Base-by-base conservation (phyloP, 2,329 filamentous ascomycete species). In the Hawksworthiomyces lignivorus region DNA sequence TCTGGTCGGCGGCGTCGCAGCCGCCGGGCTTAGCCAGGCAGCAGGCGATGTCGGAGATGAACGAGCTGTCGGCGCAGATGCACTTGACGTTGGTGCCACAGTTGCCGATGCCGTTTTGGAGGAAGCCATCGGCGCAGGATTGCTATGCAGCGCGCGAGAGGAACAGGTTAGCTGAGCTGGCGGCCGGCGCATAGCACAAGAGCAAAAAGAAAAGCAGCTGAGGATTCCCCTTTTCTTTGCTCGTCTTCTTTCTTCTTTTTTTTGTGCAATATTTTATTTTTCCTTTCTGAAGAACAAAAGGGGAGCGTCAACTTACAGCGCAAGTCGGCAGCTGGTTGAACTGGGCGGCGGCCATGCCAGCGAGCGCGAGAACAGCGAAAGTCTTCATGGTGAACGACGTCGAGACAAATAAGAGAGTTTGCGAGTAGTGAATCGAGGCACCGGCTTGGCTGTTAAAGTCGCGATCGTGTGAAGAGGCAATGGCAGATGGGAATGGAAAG, bases 251-350 rank as follows among this genome's bases (percentile, higher is more conserved):
- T n/a, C n/a, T n/a, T n/a, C n/a, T n/a, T n/a, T n/a, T n/a, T n/a
- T n/a, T n/a, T n/a, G n/a, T n/a, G n/a, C n/a, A n/a, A n/a, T n/a
- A n/a, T n/a, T n/a, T n/a, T n/a, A n/a, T n/a, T n/a, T n/a, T n/a
- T n/a, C n/a, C n/a, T n/a, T n/a, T n/a, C n/a, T n/a, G n/a, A n/a
- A n/a, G n/a, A n/a, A n/a, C n/a, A n/a, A n/a, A n/a, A n/a, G n/a
- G n/a, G n/a, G n/a, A n/a, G n/a, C n/a, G n/a, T n/a, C n/a, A 15
- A 68, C 73, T 54, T 66, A 80, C 76, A 49, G 76, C 75, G 52
- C 71, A 82, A 9, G 48, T 45, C 14, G 74, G 78, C 36, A 75
- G 66, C 29, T 52, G 54, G 22, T 54, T 50, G 43, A 69, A 54
- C 55, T 76, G 73, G 29, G 72, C 72, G 47, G 64, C 60, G 48